Evolutionary conservation across 1,284 basidiomycete genomes (phyloP), one percentile per base, ranked within the genome.

Genomic region (Rhizopogon parksii): DNA sequence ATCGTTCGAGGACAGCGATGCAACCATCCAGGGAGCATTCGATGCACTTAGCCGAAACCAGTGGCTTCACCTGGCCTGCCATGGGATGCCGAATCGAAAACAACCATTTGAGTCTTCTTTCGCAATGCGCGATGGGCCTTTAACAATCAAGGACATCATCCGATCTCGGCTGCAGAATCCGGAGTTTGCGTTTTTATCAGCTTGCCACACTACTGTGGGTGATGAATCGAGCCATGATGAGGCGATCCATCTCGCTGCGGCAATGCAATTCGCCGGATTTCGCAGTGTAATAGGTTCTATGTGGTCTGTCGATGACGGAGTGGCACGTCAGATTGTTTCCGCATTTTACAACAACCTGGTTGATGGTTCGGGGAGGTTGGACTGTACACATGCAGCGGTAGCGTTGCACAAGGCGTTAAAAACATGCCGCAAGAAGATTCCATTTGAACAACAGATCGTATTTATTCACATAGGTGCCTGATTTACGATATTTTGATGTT

Each of bases 151-250:
- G 2, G 56, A 65, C 35, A 53, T 69, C 11, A 58, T 64, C 1
- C 54, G 58, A n/a, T 56, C 57, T 2, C 34, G 58, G 8, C 45
- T 60, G 5, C 51, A 57, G 12, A 46, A 59, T 24, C 63, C 67
- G 4, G 58, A 65, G 21, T 61, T 70, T 14, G 68, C 66, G 0
- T 67, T 69, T 40, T 52, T 70, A 14, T 63, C 65, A 9, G 65
- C 66, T 1, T 69, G 65, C 45, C 58, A 69, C 30, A 66, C 57
- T 30, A 63, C 57, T 12, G 51, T 52, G 8, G 54, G 53, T 2
- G 47, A 57, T 21, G 19, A 25, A 11, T 37, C 43, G 3, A 58
- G 53, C 6, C 62, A 57, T 1, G 64, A 69, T 51, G 68, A 72
- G 46, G 55, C 49, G 2, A 55, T 71, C 36, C 57, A 57, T 34